These are phyloP conservation scores for Acrocalymma vagum DNA, from an alignment of 2,329 filamentous ascomycete genomes.

Conservation along the genomic window DNA sequence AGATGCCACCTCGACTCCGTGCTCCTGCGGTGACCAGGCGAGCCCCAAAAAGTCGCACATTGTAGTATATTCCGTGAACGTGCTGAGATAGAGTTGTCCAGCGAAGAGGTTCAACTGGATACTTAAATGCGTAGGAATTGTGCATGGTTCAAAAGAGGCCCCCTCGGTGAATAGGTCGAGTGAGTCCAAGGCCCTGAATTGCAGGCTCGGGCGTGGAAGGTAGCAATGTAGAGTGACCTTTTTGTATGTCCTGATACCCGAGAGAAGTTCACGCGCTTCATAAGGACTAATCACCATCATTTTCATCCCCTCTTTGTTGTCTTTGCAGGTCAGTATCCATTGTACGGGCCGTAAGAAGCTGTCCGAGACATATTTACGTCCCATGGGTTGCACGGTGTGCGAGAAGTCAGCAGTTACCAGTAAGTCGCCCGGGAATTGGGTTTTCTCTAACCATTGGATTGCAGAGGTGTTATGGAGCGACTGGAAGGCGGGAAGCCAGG, in stretches of 20 bases:
- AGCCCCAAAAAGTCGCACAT: constrained; percentile 63
- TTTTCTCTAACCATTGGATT: constrained; percentile 37
- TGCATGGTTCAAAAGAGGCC: constrained; percentile 50
- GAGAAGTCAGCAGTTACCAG: constrained; percentile 62
- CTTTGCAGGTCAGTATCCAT: constrained; percentile 56
- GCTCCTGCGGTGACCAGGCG: constrained; percentile 29
- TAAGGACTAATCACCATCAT: constrained; percentile 66
- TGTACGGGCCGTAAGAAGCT: constrained; percentile 61
- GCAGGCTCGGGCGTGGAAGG: constrained; percentile 53
- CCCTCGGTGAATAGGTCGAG: constrained; percentile 59
- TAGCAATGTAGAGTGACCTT: constrained; percentile 60
- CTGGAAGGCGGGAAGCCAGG: constrained; percentile 56
- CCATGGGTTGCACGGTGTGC: constrained; percentile 47
- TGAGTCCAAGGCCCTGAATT: constrained; percentile 21
- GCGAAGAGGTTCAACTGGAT: constrained; percentile 58
- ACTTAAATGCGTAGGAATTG: constrained; percentile 41
- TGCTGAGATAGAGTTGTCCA: constrained; percentile 70
- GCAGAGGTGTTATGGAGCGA: constrained; percentile 53
- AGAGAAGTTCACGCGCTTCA: constrained; percentile 64
- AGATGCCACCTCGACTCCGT: constrained; percentile 29
- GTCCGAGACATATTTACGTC: constrained; percentile 43
- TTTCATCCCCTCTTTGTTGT: constrained; percentile 4
- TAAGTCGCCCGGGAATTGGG: constrained; percentile 49
- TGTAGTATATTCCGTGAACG: constrained; percentile 61
- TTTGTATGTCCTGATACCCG: constrained; percentile 44